Evolutionary conservation across 1,284 basidiomycete genomes (phyloP).

Genomic region (Tilletiopsis washingtonensis): DNA sequence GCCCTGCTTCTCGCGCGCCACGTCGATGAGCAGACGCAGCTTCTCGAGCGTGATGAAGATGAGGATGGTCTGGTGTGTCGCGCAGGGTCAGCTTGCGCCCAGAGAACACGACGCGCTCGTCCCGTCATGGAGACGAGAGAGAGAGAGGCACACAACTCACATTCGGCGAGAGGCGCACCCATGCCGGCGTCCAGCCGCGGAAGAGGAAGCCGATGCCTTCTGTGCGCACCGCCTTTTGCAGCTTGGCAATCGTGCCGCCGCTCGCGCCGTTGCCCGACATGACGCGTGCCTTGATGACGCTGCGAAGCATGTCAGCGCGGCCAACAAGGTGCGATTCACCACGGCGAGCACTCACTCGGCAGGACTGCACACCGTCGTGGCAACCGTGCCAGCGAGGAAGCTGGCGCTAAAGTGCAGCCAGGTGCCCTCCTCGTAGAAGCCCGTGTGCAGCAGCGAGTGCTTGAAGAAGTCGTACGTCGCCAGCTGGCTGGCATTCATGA

Average conservation of each 20-base stretch:
- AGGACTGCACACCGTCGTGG: constrained; percentile 49
- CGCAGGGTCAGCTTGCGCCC: background rate
- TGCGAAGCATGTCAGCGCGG: constrained; percentile 36
- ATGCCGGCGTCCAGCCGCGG: constrained; percentile 55
- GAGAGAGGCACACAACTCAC: constrained; percentile 2
- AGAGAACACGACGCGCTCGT: background rate
- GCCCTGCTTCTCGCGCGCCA: constrained; percentile 4
- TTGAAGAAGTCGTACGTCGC: constrained; percentile 54
- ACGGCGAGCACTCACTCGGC: constrained; percentile 33
- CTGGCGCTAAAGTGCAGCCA: constrained; percentile 52
- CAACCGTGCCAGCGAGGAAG: constrained; percentile 53
- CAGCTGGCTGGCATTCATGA: constrained; percentile 52
- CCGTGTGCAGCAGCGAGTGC: constrained; percentile 47
- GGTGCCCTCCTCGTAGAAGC: constrained; percentile 50
- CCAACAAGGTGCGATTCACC: background rate
- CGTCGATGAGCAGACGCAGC: constrained; percentile 30
- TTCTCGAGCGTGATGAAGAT: constrained; percentile 43
- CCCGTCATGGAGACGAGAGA: background rate
- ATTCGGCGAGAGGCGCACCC: constrained; percentile 48
- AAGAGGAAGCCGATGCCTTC: constrained; percentile 53
- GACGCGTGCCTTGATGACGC: constrained; percentile 53
- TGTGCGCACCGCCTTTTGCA: constrained; percentile 28
- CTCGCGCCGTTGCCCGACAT: constrained; percentile 45
- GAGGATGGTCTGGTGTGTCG: constrained; percentile 30
- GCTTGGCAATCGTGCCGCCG: constrained; percentile 18